Evolutionary conservation across 108 stramenopile genomes (phyloP).

Genomic region (Mediolabrus comicus): DNA sequence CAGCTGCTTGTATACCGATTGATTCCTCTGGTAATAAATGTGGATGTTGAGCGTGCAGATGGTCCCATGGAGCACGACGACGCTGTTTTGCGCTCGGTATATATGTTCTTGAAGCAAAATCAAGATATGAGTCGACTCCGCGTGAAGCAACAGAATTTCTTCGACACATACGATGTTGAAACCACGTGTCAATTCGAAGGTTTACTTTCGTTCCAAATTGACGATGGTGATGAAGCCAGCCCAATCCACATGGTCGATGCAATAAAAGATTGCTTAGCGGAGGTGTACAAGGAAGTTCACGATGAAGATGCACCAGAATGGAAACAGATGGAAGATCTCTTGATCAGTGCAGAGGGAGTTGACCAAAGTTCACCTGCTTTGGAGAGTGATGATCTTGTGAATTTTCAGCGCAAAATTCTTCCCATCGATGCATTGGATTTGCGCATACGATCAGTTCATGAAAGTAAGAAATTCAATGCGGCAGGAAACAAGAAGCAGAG

Average conservation of each 20-base stretch:
- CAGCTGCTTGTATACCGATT: constrained; percentile 71
- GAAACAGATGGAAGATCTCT: constrained; percentile 69
- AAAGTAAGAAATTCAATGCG: constrained; percentile 64
- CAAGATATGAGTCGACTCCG: constrained; percentile 79
- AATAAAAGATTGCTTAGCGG: constrained; percentile 65
- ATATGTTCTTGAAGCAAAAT: constrained; percentile 71
- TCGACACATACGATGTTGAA: constrained; percentile 76
- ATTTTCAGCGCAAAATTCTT: constrained; percentile 89
- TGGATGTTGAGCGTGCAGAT: constrained; percentile 6
- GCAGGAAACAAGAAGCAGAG: constrained; percentile 73
- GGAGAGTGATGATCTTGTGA: constrained; percentile 37
- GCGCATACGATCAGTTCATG: constrained; percentile 48
- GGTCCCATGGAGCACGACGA: constrained; percentile 16
- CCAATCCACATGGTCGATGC: constrained; percentile 69
- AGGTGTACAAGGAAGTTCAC: constrained; percentile 74
- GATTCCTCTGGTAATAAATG: constrained; percentile 66
- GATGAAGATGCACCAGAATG: constrained; percentile 69
- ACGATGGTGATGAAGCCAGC: constrained; percentile 79
- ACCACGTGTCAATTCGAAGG: constrained; percentile 63
- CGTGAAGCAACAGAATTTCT: constrained; percentile 66
- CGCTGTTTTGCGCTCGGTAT: constrained; percentile 50
- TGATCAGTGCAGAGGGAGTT: constrained; percentile 14
- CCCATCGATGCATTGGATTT: constrained; percentile 85
- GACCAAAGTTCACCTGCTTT: neutral
- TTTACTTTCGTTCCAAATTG: constrained; percentile 68